Evolutionary conservation across 352 stramenopile species (phyloP).

Genomic region (Globisporangium echinulatum): DNA sequence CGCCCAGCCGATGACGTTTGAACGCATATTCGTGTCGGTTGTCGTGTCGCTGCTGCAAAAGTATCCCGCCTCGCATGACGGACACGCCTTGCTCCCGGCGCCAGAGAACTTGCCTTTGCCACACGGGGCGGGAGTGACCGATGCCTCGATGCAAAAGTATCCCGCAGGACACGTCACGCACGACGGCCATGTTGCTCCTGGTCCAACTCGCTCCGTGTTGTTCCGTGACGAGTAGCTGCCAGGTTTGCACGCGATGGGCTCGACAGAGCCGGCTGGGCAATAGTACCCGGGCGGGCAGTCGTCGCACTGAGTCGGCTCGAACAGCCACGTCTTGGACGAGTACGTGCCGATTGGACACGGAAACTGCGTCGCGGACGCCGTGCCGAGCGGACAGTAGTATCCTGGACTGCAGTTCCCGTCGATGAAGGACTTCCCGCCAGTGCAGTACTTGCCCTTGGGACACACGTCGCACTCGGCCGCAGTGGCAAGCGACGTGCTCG

Average conservation of each 20-base stretch:
- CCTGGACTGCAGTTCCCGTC: constrained; percentile 70
- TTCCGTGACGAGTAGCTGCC: constrained; percentile 71
- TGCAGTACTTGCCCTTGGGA: constrained; percentile 81
- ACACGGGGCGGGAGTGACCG: constrained; percentile 56
- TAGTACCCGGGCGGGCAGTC: constrained; percentile 76
- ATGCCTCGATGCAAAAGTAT: constrained; percentile 73
- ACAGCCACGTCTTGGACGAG: constrained; percentile 66
- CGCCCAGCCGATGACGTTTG: constrained; percentile 46
- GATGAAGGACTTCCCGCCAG: constrained; percentile 67
- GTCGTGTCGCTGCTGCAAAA: constrained; percentile 77
- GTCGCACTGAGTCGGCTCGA: constrained; percentile 67
- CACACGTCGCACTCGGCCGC: constrained; percentile 75
- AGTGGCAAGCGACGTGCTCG: constrained; percentile 48
- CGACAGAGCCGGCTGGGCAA: constrained; percentile 52
- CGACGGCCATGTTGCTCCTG: constrained; percentile 39
- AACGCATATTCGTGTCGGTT: constrained; percentile 55
- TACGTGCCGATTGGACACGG: constrained; percentile 84
- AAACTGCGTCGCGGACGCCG: constrained; percentile 50
- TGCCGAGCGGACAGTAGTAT: constrained; percentile 87
- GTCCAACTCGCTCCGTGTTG: constrained; percentile 61
- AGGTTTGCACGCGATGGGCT: constrained; percentile 60
- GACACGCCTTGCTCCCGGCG: constrained; percentile 48
- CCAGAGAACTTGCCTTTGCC: constrained; percentile 57
- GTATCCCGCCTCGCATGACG: constrained; percentile 56
- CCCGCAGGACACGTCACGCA: constrained; percentile 78